phyloP scores from a whole-genome alignment of 2,329 filamentous ascomycete genomes.

The Colletotrichum cordylinicola region DNA sequence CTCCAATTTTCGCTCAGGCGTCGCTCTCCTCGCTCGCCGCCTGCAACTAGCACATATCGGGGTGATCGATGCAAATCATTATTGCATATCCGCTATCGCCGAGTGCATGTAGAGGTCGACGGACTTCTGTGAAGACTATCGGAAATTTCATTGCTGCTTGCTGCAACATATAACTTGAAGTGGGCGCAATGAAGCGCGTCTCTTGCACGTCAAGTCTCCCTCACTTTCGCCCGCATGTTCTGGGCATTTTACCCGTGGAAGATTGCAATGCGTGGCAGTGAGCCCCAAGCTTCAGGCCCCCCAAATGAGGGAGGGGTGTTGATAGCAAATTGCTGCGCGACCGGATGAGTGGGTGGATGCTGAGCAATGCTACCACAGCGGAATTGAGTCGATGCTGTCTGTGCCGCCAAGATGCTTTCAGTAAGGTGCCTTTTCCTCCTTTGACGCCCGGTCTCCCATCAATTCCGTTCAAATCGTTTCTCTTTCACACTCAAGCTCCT shows the following conservation, averaged over 20 bases:
- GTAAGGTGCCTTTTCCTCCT: background rate
- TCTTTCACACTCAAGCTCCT: background rate
- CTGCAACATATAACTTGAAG: background rate
- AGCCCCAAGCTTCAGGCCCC: background rate
- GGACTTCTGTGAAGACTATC: background rate
- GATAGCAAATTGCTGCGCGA: background rate
- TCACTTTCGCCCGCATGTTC: background rate
- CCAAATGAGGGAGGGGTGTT: background rate
- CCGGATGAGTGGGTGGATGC: background rate
- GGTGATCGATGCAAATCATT: background rate
- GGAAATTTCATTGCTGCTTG: background rate
- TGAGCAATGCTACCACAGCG: background rate
- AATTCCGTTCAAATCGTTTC: background rate
- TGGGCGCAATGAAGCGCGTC: background rate
- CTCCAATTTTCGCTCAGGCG: background rate
- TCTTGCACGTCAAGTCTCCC: background rate
- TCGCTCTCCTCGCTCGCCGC: background rate
- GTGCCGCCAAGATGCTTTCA: background rate
- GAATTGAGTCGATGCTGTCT: background rate
- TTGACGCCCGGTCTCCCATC: background rate
- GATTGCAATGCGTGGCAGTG: background rate
- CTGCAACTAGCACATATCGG: background rate
- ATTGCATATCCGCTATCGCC: background rate
- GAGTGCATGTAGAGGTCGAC: background rate
- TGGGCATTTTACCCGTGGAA: background rate